These are phyloP conservation scores for Eleusine coracana DNA, from an alignment of 176 grass and related monocot genomes.

Conservation along the genomic window DNA sequence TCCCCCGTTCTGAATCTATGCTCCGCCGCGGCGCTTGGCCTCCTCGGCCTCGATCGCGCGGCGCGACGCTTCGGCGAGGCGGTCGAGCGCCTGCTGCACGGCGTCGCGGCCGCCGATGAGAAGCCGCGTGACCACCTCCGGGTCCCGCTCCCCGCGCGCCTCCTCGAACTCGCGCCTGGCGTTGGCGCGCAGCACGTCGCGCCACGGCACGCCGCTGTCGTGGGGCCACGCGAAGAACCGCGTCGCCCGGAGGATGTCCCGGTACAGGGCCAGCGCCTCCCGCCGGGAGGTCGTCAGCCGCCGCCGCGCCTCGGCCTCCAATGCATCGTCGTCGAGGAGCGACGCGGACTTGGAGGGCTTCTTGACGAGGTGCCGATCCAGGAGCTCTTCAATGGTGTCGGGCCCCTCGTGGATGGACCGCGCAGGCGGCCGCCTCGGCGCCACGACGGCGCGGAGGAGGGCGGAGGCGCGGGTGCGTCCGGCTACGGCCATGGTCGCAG, in stretches of 20 bases:
- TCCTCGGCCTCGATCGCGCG: constrained; percentile 54
- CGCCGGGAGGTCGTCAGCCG: constrained; percentile 68
- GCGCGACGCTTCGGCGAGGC: constrained; percentile 62
- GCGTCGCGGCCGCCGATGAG: constrained; percentile 79
- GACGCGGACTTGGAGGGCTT: constrained; percentile 33
- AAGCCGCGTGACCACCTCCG: constrained; percentile 76
- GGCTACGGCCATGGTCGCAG: constrained; percentile 23
- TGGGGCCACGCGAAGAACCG: constrained; percentile 81
- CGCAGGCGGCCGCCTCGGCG: not conserved
- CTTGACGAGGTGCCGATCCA: constrained; percentile 82
- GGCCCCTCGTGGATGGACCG: constrained; percentile 82
- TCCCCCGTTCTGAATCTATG: constrained; percentile 2
- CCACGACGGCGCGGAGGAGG: constrained; percentile 24
- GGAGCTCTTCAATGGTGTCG: constrained; percentile 94
- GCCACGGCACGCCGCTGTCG: constrained; percentile 75
- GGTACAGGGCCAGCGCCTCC: constrained; percentile 78
- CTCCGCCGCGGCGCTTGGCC: constrained; percentile 45
- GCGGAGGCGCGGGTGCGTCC: not conserved
- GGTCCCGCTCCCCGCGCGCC: constrained; percentile 67
- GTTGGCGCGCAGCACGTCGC: constrained; percentile 73
- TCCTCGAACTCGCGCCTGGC: constrained; percentile 82
- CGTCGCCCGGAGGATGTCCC: constrained; percentile 69
- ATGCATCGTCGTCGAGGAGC: constrained; percentile 49
- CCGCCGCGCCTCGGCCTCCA: constrained; percentile 44
- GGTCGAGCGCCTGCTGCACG: constrained; percentile 76